Evolutionary conservation across 2,329 filamentous ascomycete genomes (phyloP).

Genomic region (Colletotrichum plurivorum): DNA sequence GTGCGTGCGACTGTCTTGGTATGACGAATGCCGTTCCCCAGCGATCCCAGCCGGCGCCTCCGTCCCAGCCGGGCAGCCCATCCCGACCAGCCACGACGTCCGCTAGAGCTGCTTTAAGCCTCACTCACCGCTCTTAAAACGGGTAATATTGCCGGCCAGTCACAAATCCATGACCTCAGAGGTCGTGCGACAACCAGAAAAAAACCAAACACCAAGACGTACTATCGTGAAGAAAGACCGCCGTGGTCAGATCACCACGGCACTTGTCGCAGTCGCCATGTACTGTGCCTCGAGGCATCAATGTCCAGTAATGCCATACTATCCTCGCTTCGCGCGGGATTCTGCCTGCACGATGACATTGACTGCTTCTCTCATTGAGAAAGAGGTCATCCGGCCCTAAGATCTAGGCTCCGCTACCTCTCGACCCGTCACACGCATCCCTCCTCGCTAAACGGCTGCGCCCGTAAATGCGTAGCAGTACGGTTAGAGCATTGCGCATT

Average conservation of each 20-base stretch:
- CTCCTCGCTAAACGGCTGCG: slow-evolving; percentile 24
- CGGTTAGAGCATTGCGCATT: too few species aligned
- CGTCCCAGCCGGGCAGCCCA: slow-evolving; percentile 31
- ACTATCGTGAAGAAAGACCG: slow-evolving; percentile 1
- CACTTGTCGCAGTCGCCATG: background rate
- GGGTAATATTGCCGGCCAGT: background rate
- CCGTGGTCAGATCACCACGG: slow-evolving; percentile 3
- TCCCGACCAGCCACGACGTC: slow-evolving; percentile 12
- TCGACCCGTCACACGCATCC: slow-evolving; percentile 1
- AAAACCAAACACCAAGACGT: background rate
- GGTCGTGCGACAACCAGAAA: background rate
- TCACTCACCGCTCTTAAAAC: slow-evolving; percentile 28
- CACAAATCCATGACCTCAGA: slow-evolving; percentile 4
- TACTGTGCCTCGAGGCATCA: too few species aligned
- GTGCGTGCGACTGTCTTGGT: slow-evolving; percentile 31
- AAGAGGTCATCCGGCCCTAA: slow-evolving; percentile 14
- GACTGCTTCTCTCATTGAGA: background rate
- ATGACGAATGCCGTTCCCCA: slow-evolving; percentile 33
- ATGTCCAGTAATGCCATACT: too few species aligned
- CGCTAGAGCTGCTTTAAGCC: slow-evolving; percentile 10
- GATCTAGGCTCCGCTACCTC: slow-evolving; percentile 32
- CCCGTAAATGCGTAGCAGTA: slow-evolving; percentile 2
- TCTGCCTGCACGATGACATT: background rate
- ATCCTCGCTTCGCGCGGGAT: background rate
- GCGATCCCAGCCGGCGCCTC: slow-evolving; percentile 9